These are phyloP conservation scores for Fremontodendron californicum DNA, from an alignment of 345 rosid species.

Conservation along the genomic window DNA sequence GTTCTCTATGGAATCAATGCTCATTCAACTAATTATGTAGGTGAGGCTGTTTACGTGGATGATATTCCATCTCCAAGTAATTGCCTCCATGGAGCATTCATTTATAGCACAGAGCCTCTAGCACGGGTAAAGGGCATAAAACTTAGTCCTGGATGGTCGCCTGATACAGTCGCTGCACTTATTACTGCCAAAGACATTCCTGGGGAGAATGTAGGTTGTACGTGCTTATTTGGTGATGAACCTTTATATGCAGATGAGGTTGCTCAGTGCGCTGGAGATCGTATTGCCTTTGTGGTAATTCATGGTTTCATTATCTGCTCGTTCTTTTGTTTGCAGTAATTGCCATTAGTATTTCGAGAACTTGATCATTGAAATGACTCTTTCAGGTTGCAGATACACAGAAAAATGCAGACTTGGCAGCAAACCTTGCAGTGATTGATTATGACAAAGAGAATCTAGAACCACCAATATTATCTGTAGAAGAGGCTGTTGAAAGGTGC, in stretches of 20 bases:
- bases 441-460: constrained; percentile 53
- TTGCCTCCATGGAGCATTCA: constrained; percentile 78
- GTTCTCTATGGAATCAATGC: not conserved
- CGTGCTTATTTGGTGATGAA: constrained; percentile 37
- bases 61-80: constrained; percentile 62
- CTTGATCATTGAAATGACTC: not conserved
- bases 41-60: too few species aligned
- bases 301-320: not conserved
- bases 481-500: constrained; percentile 62
- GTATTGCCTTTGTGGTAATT: constrained; percentile 73
- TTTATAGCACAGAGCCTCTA: constrained; percentile 73
- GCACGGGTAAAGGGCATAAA: constrained; percentile 41
- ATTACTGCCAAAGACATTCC: constrained; percentile 71
- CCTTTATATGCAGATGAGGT: constrained; percentile 65
- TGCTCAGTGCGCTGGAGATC: constrained; percentile 52
- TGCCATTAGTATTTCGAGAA: constrained; percentile 17
- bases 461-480: constrained; percentile 56
- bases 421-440: constrained; percentile 56
- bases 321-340: not conserved
- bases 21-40: constrained; percentile 19
- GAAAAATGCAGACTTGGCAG: constrained; percentile 68
- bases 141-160: constrained; percentile 33
- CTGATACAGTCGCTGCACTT: constrained; percentile 44
- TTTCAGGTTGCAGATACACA: constrained; percentile 81
- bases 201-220: constrained; percentile 62